Percentiles rank a stretch among this genome's conserved stretches.
phyloP scores from a whole-genome alignment of 257 asterid species.

The Nicotiana otophora region DNA sequence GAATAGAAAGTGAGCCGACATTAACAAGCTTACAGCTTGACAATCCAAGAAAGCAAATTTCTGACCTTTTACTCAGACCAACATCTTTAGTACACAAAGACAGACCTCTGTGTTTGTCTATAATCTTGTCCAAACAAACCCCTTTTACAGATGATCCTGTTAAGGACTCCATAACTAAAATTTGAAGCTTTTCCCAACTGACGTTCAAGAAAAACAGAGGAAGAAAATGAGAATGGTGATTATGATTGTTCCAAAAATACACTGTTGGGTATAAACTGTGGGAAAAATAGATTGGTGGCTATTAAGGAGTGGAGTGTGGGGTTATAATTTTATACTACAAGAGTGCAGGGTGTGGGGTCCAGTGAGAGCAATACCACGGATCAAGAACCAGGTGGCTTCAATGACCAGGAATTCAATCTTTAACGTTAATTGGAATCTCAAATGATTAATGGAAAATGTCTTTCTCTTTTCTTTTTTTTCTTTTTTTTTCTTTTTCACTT shows the following conservation, averaged over 20 bases:
- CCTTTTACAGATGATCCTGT: constrained; percentile 29
- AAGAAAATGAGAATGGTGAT: neutral
- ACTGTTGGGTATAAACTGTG: neutral
- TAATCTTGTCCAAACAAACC: constrained; percentile 22
- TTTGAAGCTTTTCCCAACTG: neutral
- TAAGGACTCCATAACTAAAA: constrained; percentile 41
- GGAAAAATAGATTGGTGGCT: constrained; percentile 21
- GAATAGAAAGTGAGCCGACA: constrained; percentile 19
- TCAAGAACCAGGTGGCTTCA: constrained; percentile 19
- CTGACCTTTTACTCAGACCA: constrained; percentile 13
- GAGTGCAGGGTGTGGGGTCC: neutral
- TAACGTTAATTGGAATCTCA: constrained; percentile 18
- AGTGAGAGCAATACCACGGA: constrained; percentile 14
- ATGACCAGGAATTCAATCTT: constrained; percentile 13
- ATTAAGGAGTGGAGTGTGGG: constrained; percentile 10
- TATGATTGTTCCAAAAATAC: neutral
- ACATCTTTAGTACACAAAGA: constrained; percentile 10
- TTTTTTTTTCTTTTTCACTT: neutral
- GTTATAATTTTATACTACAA: neutral
- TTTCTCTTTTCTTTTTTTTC: neutral
- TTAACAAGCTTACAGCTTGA: constrained; percentile 22
- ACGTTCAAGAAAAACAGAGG: neutral
- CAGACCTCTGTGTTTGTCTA: constrained; percentile 8
- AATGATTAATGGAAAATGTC: neutral
- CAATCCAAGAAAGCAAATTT: constrained; percentile 22